These are phyloP conservation scores for Lasiosphaeria miniovina DNA, from an alignment of 495 filamentous ascomycete species.

Conservation along the genomic window DNA sequence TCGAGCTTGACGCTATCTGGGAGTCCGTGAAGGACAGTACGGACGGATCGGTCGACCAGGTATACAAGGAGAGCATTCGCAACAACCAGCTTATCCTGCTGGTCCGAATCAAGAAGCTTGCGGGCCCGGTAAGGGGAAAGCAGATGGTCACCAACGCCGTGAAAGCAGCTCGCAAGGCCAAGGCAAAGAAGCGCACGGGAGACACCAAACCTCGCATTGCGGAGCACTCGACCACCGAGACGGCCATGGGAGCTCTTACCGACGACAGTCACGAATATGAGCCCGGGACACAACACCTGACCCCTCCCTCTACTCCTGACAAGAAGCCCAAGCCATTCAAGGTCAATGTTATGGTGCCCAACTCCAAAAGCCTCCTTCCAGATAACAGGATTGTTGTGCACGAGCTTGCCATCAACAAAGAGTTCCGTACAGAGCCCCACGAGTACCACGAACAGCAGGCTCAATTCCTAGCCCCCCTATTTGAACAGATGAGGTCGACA, in stretches of 20 bases:
- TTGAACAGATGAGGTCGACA: slow-evolving; percentile 70
- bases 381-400: slow-evolving; percentile 84
- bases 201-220: slow-evolving; percentile 67
- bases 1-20: slow-evolving; percentile 93
- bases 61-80: slow-evolving; percentile 88
- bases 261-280: slow-evolving; percentile 29
- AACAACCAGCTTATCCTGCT: slow-evolving; percentile 90
- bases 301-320: slow-evolving; percentile 41
- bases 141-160: slow-evolving; percentile 79
- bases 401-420: slow-evolving; percentile 86
- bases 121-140: slow-evolving; percentile 77
- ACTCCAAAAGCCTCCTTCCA: slow-evolving; percentile 57
- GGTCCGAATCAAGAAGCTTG: slow-evolving; percentile 83
- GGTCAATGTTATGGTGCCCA: slow-evolving; percentile 39
- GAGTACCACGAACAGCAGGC: slow-evolving; percentile 50
- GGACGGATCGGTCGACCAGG: slow-evolving; percentile 77
- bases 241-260: slow-evolving; percentile 37
- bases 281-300: slow-evolving; percentile 39
- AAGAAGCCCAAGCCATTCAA: slow-evolving; percentile 34
- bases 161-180: slow-evolving; percentile 69
- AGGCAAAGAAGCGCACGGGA: slow-evolving; percentile 65
- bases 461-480: slow-evolving; percentile 60
- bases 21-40: slow-evolving; percentile 91
- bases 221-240: slow-evolving; percentile 39
- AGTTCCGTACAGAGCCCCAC: slow-evolving; percentile 58